Base-by-base conservation (phyloP, 1,284 basidiomycete species). In the Cryptococcus wingfieldii region DNA sequence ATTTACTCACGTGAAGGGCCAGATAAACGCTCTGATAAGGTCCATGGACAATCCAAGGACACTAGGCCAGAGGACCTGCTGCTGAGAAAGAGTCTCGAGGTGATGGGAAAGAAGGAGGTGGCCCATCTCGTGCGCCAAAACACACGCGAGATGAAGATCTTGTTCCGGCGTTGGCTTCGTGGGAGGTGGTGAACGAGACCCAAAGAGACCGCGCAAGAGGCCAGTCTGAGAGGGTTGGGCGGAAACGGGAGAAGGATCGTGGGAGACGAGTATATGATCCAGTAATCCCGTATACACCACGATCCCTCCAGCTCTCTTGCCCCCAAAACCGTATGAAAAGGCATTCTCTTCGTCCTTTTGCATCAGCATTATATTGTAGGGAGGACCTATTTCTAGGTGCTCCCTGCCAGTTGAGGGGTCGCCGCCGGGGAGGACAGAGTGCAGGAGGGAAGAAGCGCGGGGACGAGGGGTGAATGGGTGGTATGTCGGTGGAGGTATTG, bases 321-420 rank as follows among this genome's bases (percentile, higher is more conserved):
- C 87, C 13, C 91, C 91, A 65, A 94, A 94, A 1, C 91, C 90
- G 69, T 91, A 93, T 1, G 88, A 90, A 69, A 95, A 92, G 1
- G 91, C 91, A 67, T 93, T 95, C 82, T 81, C 28, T 50, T 87
- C 84, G 0, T 89, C 85, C 55, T 85, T 84, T 57, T 93, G 88
- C 52, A 92, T 83, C n/a, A 94, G 72, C 50, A 95, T 79, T 9
- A 95, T 77, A 28, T 88, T 88, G 71, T 91, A 95, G 0, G 91
- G 90, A 42, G 90, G 89, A 0, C 90, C 90, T 7, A 86, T 78
- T 50, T 75, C 70, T 5, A 77, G 53, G 56, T 75, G 74, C 50
- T 75, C 71, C 38, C 57, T 54, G 4, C 68, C 70, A 0, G 69
- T 60, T 1, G 54, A 49, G 1, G 63, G 57, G 25, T 68, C 63